Percentiles rank a stretch among this genome's conserved stretches.
Evolutionary conservation across 2,329 filamentous ascomycete species (phyloP).

Genomic region (Trichophyton verrucosum): DNA sequence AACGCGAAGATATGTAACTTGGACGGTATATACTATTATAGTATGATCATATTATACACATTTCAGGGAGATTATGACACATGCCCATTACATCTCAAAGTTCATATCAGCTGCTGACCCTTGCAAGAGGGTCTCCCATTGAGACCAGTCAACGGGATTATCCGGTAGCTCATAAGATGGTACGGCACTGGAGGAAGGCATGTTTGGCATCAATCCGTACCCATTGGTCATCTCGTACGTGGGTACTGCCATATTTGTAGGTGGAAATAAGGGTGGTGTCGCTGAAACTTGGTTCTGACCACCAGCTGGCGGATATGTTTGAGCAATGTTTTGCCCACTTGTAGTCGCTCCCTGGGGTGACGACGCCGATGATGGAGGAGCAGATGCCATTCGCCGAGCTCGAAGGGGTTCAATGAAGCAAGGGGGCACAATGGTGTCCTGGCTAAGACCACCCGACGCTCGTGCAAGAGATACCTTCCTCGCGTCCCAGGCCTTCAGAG

Average conservation of each 20-base stretch:
- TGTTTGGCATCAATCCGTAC: not conserved
- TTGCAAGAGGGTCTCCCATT: not conserved
- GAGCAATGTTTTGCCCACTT: not conserved
- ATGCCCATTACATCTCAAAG: not conserved
- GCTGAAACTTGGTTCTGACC: too few relatives aligned
- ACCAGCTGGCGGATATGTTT: not conserved
- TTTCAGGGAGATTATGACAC: too few relatives aligned
- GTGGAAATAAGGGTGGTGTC: not conserved
- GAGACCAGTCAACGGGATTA: not conserved
- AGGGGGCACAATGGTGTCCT: not conserved
- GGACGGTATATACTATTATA: not conserved
- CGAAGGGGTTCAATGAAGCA: not conserved
- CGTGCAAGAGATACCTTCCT: constrained; percentile 4
- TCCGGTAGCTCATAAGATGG: not conserved
- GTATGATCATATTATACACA: not conserved
- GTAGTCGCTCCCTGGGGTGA: not conserved
- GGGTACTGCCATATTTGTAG: not conserved
- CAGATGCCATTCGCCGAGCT: not conserved
- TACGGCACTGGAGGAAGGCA: not conserved
- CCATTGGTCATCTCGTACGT: not conserved
- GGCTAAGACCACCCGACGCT: not conserved
- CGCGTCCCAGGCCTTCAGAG: constrained; percentile 35
- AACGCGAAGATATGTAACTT: not conserved
- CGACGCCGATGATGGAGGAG: not conserved
- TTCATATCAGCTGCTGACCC: not conserved